Evolutionary conservation across 495 filamentous ascomycete genomes (phyloP), one percentile per base, ranked within the genome.

Genomic region (Penicillium cataractarum): DNA sequence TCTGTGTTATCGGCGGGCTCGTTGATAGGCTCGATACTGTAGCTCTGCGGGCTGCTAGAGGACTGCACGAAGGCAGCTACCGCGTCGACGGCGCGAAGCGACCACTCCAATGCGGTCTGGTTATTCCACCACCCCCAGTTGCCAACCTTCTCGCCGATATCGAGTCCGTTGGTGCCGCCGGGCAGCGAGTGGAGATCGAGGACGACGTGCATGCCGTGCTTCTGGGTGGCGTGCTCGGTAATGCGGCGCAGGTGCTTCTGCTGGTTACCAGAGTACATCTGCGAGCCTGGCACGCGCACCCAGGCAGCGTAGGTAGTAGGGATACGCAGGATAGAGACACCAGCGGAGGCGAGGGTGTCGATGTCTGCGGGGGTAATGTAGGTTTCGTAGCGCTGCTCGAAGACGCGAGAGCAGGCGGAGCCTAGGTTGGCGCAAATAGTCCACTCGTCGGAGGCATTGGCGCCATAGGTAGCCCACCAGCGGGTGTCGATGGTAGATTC

Each of bases 111-210:
- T 8, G 65, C 65, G 0, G 74, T 74, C 27, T 69, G 40, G 40
- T 75, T 74, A 13, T 65, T 42, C 55, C 61, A 77, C 73, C 74
- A 75, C 0, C 64, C 71, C 44, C 58, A 74, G 49, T 75, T 69
- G 0, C 68, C 71, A 0, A 59, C 64, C 4, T 68, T 68, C 40
- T 75, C 72, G 12, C 74, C 74, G 24, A 74, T 74, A 35, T 67
- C 65, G 0, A 74, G 63, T 0, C 72, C 71, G 32, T 74, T 75
- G 0, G 60, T 65, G 0, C 72, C 74, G 13, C 71, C 74, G 0
- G 72, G 74, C 2, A 77, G 68, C 1, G 69, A 74, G 58, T 77
- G 74, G 19, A 74, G 57, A 26, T 75, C 72, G 21, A 77, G 26
- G 8, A 75, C 61, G 33, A 77, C 56, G 33, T 72, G 74, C 74